Conservation (phyloP, 768 basidiomycete species). For the Cystoderma amianthinum region DNA sequence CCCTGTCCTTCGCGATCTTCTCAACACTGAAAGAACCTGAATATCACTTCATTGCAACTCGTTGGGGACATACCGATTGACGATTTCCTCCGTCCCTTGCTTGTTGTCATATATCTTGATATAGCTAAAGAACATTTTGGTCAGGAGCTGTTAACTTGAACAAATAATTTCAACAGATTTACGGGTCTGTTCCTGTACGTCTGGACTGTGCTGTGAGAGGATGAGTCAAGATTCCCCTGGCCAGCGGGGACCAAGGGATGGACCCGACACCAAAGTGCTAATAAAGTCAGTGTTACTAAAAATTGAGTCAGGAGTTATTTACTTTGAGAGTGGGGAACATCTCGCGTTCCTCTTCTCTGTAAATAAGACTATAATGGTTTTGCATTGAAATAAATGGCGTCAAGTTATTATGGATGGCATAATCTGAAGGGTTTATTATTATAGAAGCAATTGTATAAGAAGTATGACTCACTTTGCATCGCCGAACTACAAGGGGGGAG, state of each 20-base stretch:
- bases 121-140: too few species aligned
- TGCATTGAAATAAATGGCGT: constrained; percentile 65
- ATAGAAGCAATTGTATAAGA: not conserved
- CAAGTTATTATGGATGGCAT: constrained; percentile 49
- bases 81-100: too few species aligned
- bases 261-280: constrained; percentile 46
- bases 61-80: too few species aligned
- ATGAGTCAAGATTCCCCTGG: constrained; percentile 44
- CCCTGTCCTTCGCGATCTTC: too few species aligned
- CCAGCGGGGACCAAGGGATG: constrained; percentile 57
- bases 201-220: constrained; percentile 31
- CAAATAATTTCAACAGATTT: too few species aligned
- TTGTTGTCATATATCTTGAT: too few species aligned
- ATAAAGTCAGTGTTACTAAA: not conserved
- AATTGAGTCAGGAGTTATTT: not conserved
- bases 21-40: too few species aligned
- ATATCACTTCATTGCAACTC: too few species aligned
- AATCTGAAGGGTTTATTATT: constrained; percentile 37
- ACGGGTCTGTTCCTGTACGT: too few species aligned
- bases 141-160: too few species aligned
- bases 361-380: constrained; percentile 53
- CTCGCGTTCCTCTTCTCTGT: constrained; percentile 59
- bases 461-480: constrained; percentile 38
- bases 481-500: constrained; percentile 27
- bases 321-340: constrained; percentile 56